A percentile compares a stretch with the other conserved stretches of the same genome.
Evolutionary conservation across 345 rosid genomes (phyloP).

Genomic region (Clarkia xantiana): DNA sequence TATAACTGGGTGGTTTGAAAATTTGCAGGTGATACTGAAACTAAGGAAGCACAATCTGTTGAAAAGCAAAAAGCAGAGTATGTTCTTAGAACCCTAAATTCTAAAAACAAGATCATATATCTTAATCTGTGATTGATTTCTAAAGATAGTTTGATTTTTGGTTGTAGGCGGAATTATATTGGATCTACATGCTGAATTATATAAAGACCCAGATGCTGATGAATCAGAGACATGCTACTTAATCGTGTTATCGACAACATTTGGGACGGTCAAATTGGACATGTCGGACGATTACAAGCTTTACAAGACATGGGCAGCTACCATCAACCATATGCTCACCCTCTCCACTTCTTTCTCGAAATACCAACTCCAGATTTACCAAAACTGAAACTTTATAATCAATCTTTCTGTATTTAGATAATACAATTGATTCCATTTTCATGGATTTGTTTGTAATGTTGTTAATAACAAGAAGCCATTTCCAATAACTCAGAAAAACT

Average conservation of each 20-base stretch:
- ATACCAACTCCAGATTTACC: conserved; percentile 32
- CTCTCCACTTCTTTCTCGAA: conserved; percentile 44
- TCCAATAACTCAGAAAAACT: too few relatives aligned
- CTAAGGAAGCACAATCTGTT: conserved; percentile 48
- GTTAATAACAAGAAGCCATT: too few relatives aligned
- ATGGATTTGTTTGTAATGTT: too few relatives aligned
- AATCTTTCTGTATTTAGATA: neutral
- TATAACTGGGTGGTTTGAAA: neutral
- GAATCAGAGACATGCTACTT: conserved; percentile 50
- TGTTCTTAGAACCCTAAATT: conserved; percentile 6
- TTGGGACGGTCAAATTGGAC: conserved; percentile 64
- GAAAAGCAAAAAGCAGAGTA: conserved; percentile 63
- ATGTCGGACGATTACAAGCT: conserved; percentile 58
- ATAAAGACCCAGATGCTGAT: conserved; percentile 32
- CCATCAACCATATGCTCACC: conserved; percentile 58
- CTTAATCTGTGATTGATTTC: conserved; percentile 5
- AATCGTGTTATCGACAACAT: conserved; percentile 43
- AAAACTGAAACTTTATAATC: conserved; percentile 9
- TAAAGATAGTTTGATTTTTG: neutral
- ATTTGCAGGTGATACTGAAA: conserved; percentile 51
- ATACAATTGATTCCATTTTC: neutral
- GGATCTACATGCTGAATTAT: conserved; percentile 59
- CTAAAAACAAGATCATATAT: neutral
- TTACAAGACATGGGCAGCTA: conserved; percentile 58
- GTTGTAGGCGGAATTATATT: conserved; percentile 49